Evolutionary conservation across 495 filamentous ascomycete genomes (phyloP), one percentile per base, ranked within the genome.

Genomic region (Aspergillus heteromorphus): DNA sequence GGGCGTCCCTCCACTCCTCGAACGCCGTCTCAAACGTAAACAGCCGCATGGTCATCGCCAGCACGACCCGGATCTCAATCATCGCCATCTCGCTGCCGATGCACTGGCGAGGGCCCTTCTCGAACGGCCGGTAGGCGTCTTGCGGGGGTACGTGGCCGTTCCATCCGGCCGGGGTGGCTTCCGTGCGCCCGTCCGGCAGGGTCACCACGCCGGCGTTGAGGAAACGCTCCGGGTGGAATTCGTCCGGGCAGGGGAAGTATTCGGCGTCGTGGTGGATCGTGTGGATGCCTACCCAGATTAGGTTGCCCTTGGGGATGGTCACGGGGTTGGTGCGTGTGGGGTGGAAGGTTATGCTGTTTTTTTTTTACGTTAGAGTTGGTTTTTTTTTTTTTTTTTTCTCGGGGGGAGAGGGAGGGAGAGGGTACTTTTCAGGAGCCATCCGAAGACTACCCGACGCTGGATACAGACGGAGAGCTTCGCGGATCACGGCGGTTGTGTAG

Each of bases 401-500:
- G n/a, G 23, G 23, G 23, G 23, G 23, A 27, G 23, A 7, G 14
- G 23, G 3, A 49, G 36, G 38, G 25, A 2, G 31, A 17, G n/a
- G 13, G 17, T 3, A 23, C 21, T 41, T 17, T 31, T 41, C 18
- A 23, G 52, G 52, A 27, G 18, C 53, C 30, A 40, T 41, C 10
- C 53, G 53, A 5, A 17, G 17, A 17, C 11, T 19, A 11, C 40
- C 23, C 11, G 43, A 31, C 13, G 40, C 40, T 16, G 53, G 53
- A 23, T 31, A 55, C 1, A 55, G 53, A 13, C 45, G 53, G 2
- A 55, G 45, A 4, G 53, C 49, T n/a, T 50, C 53, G 17, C 49
- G 49, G 20, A 55, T 55, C 2, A 55, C 47, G 45, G 53, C 53
- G 1, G 36, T 30, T 6, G 53, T 55, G 38, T 50, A 55, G 10